Evolutionary conservation across 2,329 filamentous ascomycete genomes (phyloP).

Genomic region (Tympanopsis confertula): DNA sequence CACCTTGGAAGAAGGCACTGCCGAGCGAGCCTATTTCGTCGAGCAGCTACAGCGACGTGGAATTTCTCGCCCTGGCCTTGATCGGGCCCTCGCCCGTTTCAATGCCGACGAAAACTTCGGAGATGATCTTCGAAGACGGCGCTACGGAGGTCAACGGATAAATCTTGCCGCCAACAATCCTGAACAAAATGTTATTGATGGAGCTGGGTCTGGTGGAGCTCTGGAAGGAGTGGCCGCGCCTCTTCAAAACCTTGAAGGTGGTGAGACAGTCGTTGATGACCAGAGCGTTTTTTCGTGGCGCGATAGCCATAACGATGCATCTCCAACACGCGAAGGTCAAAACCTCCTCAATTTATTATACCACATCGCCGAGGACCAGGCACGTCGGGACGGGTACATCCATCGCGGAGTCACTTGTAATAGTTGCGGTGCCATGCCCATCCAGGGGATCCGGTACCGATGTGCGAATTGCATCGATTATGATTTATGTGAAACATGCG

Average conservation of each 20-base stretch:
- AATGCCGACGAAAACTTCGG: conserved; percentile 24
- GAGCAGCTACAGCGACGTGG: conserved; percentile 23
- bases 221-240: neutral
- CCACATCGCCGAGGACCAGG: conserved; percentile 59
- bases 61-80: conserved; percentile 21
- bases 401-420: conserved; percentile 64
- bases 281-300: conserved; percentile 1
- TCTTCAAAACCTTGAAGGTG: neutral
- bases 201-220: too few species aligned
- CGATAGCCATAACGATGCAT: conserved; percentile 6
- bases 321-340: conserved; percentile 25
- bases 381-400: conserved; percentile 53
- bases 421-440: conserved; percentile 52
- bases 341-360: conserved; percentile 53
- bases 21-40: conserved; percentile 20
- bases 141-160: conserved; percentile 23
- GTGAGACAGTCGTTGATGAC: conserved; percentile 10
- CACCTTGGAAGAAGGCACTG: conserved; percentile 15
- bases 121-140: conserved; percentile 20
- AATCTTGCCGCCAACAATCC: conserved; percentile 9
- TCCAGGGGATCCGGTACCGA: conserved; percentile 58
- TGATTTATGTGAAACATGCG: conserved; percentile 61
- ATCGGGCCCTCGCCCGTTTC: conserved; percentile 20
- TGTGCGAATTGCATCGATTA: conserved; percentile 65
- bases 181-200: too few species aligned